A percentile compares a stretch with the other conserved stretches of the same genome.
phyloP scores from a whole-genome alignment of 345 rosid genomes.

The Rhizophora apiculata region DNA sequence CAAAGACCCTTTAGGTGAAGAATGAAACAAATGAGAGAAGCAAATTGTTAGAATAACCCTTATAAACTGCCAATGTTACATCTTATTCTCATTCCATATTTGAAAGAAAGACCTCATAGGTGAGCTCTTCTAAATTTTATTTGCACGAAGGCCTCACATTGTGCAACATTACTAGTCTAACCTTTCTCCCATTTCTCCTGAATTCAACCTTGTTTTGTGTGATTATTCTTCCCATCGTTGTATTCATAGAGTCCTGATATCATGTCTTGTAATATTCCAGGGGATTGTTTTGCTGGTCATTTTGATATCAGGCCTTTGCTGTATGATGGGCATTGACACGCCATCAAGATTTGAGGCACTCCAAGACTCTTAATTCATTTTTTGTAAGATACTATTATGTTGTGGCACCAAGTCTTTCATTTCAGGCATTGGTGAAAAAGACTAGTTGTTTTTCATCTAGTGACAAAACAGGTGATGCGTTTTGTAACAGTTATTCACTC shows the following conservation, averaged over 20 bases:
- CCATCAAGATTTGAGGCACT: conserved; percentile 95
- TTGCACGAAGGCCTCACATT: too few relatives aligned
- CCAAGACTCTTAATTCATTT: conserved; percentile 58
- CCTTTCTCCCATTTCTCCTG: background rate
- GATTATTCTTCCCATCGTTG: background rate
- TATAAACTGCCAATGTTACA: background rate
- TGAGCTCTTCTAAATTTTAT: background rate
- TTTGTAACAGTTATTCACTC: background rate
- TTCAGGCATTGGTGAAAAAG: conserved; percentile 19
- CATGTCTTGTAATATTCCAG: conserved; percentile 42
- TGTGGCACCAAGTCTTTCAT: conserved; percentile 14
- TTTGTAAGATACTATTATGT: conserved; percentile 9
- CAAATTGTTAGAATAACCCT: background rate
- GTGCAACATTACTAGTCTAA: too few relatives aligned
- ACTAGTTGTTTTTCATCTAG: conserved; percentile 28
- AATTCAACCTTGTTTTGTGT: background rate
- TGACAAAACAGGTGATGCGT: background rate
- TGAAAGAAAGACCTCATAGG: background rate
- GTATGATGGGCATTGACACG: conserved; percentile 97
- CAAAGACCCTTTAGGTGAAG: background rate
- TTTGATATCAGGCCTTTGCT: conserved; percentile 86
- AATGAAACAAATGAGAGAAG: background rate
- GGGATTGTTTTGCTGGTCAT: conserved; percentile 82
- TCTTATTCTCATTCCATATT: background rate
- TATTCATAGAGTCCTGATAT: conserved; percentile 21